Evolutionary conservation across 208 protist species (phyloP), one percentile per base, ranked within the genome.

Genomic region (Trichomonas tenax): DNA sequence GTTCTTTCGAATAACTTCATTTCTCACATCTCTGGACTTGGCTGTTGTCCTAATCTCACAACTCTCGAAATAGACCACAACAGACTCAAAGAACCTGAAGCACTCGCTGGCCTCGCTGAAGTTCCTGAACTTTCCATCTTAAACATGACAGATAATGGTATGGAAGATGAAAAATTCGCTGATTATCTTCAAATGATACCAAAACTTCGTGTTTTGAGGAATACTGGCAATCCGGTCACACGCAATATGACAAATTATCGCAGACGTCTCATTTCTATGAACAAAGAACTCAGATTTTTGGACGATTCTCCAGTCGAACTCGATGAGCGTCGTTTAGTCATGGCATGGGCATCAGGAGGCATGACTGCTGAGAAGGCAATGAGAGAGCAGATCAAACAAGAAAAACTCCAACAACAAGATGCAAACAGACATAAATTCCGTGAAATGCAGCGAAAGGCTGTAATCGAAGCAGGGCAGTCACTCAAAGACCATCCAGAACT

Each of bases 131-230:
- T 99, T 81, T 98, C 97, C 0, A 98, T 98, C 84, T 97, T 99
- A 14, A 98, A 99, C 97, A 96, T 99, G 38, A 98, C 98, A 34
- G 98, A 98, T 48, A 99, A 99, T 96, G 96, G 97, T 34, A 98
- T 99, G 10, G 97, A 97, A 31, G 97, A 97, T 51, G 58, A 95
- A 26, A 93, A 96, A 51, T 84, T 99, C 31, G 96, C 98, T 0
- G 96, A 98, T 34, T 98, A 98, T 51, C 98, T 99, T 95, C 84
- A 97, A 81, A 81, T 97, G 0, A 96, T 99, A 34, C 98, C 98
- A 26, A 97, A 63, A 40, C 96, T 99, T 45, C 97, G 97, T n/a
- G 98, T 98, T 15, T 97, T 98, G 41, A 97, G 98, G 58, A 97
- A 99, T 46, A 96, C 97, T 11, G 98, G 98, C 41, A 99, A 99